Evolutionary conservation across 371 early-diverging fungal genomes (phyloP).

Genomic region (Saksenaea vasiformis): DNA sequence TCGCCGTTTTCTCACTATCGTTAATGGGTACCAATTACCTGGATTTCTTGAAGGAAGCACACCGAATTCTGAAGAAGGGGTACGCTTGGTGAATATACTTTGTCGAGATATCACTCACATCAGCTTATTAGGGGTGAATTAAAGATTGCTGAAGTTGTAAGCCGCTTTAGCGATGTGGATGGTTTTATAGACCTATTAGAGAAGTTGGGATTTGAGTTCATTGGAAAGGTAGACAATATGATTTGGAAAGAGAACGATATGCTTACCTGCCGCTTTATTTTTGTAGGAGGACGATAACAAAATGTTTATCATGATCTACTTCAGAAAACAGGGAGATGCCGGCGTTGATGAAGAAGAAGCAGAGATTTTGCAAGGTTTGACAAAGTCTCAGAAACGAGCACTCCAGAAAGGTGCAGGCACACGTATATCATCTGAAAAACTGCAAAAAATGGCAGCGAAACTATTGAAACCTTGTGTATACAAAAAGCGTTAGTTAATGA

Average conservation of each 20-base stretch:
- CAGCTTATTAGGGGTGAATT: constrained; percentile 73
- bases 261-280: not conserved
- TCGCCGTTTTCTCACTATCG: constrained; percentile 93
- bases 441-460: constrained; percentile 42
- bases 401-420: constrained; percentile 48
- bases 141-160: constrained; percentile 93
- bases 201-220: constrained; percentile 74
- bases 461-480: constrained; percentile 90
- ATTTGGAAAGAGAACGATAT: not conserved
- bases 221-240: constrained; percentile 51
- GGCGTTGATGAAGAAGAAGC: constrained; percentile 29
- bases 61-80: constrained; percentile 84
- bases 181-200: constrained; percentile 76
- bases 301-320: constrained; percentile 91
- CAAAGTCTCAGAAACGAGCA: constrained; percentile 50
- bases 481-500: constrained; percentile 71
- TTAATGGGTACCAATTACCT: constrained; percentile 98
- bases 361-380: constrained; percentile 39
- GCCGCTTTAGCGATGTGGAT: constrained; percentile 81
- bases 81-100: constrained; percentile 38
- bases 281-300: constrained; percentile 72
- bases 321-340: constrained; percentile 57
- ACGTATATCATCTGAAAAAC: constrained; percentile 18
- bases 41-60: constrained; percentile 90
- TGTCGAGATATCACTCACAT: not conserved